Evolutionary conservation across 129 eudicot species (phyloP).

Genomic region (Chrysanthemum seticuspe): DNA sequence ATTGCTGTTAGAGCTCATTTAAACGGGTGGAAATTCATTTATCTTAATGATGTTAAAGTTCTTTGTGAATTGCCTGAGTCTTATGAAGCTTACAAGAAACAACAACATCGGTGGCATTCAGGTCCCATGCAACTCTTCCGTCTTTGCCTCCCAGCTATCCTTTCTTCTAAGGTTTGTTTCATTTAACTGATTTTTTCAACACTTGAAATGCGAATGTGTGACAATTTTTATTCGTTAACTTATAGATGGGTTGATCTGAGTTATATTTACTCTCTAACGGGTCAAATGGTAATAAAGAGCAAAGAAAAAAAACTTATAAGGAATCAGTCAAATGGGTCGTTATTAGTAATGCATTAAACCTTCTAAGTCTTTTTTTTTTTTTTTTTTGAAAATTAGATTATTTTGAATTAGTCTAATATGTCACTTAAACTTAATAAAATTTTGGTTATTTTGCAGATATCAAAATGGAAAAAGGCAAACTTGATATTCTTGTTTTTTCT

Average conservation of each 20-base stretch:
- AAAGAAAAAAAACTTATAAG: not conserved
- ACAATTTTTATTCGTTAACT: not conserved
- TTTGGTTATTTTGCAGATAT: constrained; percentile 55
- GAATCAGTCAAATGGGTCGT: not conserved
- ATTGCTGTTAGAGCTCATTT: constrained; percentile 74
- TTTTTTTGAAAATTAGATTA: too few relatives aligned
- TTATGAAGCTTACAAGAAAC: constrained; percentile 76
- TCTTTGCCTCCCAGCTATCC: constrained; percentile 56
- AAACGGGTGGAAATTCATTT: constrained; percentile 74
- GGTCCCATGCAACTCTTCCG: constrained; percentile 87
- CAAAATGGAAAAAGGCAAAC: constrained; percentile 83
- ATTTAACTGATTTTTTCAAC: constrained; percentile 2
- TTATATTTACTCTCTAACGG: not conserved
- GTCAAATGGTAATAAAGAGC: not conserved
- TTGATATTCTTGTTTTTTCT: constrained; percentile 89
- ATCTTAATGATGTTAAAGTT: constrained; percentile 62
- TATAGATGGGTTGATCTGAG: not conserved
- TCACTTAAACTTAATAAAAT: not conserved
- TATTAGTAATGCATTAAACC: too few relatives aligned
- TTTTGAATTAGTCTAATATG: too few relatives aligned
- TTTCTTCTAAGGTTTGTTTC: constrained; percentile 56
- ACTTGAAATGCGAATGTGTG: constrained; percentile 6
- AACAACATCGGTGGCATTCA: constrained; percentile 86
- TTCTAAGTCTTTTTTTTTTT: too few relatives aligned
- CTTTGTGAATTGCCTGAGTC: constrained; percentile 75